These are phyloP conservation scores for Rhodotorula sp. DNA, from an alignment of 1,284 basidiomycete species.

Conservation along the genomic window DNA sequence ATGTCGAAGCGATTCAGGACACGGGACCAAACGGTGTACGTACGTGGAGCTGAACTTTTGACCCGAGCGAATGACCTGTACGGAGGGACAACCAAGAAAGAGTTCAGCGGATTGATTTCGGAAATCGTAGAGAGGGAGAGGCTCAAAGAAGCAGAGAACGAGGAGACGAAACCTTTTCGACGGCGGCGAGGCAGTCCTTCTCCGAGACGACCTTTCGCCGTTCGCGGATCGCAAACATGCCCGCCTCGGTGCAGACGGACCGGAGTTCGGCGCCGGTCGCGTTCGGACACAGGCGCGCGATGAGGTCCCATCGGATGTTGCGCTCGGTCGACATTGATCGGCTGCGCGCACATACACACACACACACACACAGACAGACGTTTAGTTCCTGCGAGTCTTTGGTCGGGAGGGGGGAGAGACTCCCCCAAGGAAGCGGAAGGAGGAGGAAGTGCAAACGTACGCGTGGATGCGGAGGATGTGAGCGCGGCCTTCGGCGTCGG, in stretches of 20 bases:
- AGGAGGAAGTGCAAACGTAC: constrained; percentile 63
- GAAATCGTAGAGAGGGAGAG: neutral
- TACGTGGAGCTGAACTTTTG: constrained; percentile 14
- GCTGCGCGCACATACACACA: neutral
- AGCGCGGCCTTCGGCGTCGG: constrained; percentile 93
- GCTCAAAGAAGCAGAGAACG: neutral
- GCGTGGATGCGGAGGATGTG: constrained; percentile 98
- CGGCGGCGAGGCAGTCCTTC: constrained; percentile 89
- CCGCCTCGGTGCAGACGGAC: constrained; percentile 95
- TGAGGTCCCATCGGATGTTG: constrained; percentile 95
- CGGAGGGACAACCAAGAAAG: neutral
- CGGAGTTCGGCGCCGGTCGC: constrained; percentile 96
- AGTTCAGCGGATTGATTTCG: neutral
- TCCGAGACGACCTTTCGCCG: constrained; percentile 96
- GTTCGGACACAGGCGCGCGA: constrained; percentile 94
- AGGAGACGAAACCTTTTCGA: constrained; percentile 76
- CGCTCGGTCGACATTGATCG: constrained; percentile 93
- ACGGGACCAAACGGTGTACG: neutral
- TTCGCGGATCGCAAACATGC: constrained; percentile 98
- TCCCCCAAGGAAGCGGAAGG: neutral
- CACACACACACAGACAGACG: neutral
- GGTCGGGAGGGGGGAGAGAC: neutral
- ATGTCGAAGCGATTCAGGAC: neutral
- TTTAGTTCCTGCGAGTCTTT: no score
- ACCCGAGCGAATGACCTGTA: constrained; percentile 15